Conservation (phyloP, 2,329 filamentous ascomycete genomes). For the Paracamarosporium sp. region DNA sequence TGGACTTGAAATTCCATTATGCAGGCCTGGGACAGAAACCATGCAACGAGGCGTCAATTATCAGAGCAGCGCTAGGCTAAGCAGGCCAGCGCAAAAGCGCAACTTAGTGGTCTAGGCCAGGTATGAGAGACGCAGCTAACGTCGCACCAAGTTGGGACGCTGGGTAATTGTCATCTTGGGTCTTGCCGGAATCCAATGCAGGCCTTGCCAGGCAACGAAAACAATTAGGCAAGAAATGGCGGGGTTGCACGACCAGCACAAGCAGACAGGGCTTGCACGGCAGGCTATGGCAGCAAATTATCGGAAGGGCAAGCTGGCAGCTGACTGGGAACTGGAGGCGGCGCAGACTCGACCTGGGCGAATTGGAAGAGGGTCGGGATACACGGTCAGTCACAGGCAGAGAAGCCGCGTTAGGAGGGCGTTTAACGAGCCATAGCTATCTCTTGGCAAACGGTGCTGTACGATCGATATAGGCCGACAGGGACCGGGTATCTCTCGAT, state of each 20-base stretch:
- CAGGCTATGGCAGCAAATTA: constrained; percentile 17
- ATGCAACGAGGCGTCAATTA: not conserved
- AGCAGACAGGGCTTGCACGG: constrained; percentile 14
- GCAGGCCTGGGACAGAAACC: not conserved
- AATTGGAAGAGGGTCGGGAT: not conserved
- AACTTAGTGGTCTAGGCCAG: constrained; percentile 5
- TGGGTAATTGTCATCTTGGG: constrained; percentile 23
- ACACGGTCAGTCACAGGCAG: not conserved
- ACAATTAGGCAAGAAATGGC: constrained; percentile 10
- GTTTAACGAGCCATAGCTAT: not conserved
- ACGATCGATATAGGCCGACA: constrained; percentile 6
- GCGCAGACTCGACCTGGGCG: not conserved
- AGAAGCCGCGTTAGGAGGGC: not conserved
- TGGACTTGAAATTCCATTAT: constrained; percentile 39
- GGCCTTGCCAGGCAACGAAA: constrained; percentile 15
- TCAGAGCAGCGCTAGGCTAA: not conserved
- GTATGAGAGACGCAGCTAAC: constrained; percentile 3
- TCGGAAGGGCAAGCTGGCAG: constrained; percentile 7
- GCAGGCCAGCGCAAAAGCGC: not conserved
- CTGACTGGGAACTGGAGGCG: constrained; percentile 6
- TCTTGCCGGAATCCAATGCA: constrained; percentile 18
- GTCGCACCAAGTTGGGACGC: constrained; percentile 12
- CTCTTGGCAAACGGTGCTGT: not conserved
- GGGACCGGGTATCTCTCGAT: constrained; percentile 8
- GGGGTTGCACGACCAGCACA: constrained; percentile 18